Base-by-base conservation (phyloP, 2,329 filamentous ascomycete species). In the Sporothrix protearum region DNA sequence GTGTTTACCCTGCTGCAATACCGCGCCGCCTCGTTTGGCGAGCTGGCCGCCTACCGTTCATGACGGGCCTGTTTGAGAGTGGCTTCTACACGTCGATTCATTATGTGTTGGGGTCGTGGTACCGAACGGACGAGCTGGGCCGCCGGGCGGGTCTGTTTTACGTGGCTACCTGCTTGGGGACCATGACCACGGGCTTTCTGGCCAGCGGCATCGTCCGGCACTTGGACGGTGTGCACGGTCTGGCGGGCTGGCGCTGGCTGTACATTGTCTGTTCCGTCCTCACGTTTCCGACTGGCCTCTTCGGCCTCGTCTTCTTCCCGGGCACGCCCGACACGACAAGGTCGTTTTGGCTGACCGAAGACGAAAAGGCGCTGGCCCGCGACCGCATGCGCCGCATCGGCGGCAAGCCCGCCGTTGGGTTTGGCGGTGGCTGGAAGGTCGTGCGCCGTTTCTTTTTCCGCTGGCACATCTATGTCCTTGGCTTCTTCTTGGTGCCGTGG, bases 131-230 rank as follows among this genome's bases (percentile, higher is more conserved):
- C n/a, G 88, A 90, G 73, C 82, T 91, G 0, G 87, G 86, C 0
- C 90, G 90, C 76, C 83, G 89, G 1, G 87, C 83, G 2, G 87
- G 86, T 45, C 86, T 91, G 64, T 91, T 90, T 75, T 88, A 86
- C 0, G 82, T 86, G 0, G 87, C 86, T 10, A 87, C 87, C 0
- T 81, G 88, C 1, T 85, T 85, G 86, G 73, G 73, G 36, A 71
- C 67, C 30, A 78, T 79, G 77, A 73, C 78, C 14, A 77, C 75
- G 33, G 78, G 78, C 0, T 79, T 79, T 59, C 77, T 87, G 4
- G 66, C 66, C 0, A 85, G 87, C 74, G 82, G 85, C 6, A 71
- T 61, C 33, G 83, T 64, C 6, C n/a, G 25, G 25, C 16, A 53
- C 49, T 36, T 72, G 9, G 63, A 71, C 47, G 83, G 83, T 0